phyloP scores from a whole-genome alignment of 1,284 basidiomycete genomes.

The Boletus sp. region DNA sequence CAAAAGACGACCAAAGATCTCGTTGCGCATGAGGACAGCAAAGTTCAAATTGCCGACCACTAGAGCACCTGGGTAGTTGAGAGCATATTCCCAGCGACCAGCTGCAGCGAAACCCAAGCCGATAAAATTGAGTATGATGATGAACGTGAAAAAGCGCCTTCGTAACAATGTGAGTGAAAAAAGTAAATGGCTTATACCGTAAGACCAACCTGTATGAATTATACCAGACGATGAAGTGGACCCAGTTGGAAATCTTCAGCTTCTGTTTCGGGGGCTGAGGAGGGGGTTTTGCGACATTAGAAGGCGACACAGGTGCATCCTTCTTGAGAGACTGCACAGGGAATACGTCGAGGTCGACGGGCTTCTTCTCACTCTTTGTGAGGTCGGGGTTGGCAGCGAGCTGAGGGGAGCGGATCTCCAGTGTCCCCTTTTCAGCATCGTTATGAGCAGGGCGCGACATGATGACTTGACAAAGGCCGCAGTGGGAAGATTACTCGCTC shows the following conservation, averaged over 20 bases:
- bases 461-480: conserved; percentile 4
- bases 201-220: conserved; percentile 57
- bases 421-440: conserved; percentile 57
- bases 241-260: conserved; percentile 52
- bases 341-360: conserved; percentile 29
- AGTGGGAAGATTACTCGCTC: conserved; percentile 18
- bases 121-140: conserved; percentile 56
- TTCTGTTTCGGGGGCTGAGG: conserved; percentile 32
- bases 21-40: conserved; percentile 53
- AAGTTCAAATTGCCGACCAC: conserved; percentile 53
- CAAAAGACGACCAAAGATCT: conserved; percentile 52
- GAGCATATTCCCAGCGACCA: conserved; percentile 62
- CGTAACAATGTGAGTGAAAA: conserved; percentile 5
- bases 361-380: conserved; percentile 37
- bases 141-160: conserved; percentile 64
- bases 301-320: conserved; percentile 32
- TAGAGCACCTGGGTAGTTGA: conserved; percentile 56
- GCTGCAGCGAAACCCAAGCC: conserved; percentile 57
- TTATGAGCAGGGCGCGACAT: conserved; percentile 42
- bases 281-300: conserved; percentile 26
- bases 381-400: conserved; percentile 20
- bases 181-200: too few relatives aligned
- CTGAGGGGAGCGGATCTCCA: conserved; percentile 38
- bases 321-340: conserved; percentile 39
- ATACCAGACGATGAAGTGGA: conserved; percentile 61